phyloP scores from a whole-genome alignment of 225 moss, liverwort and hornwort genomes.

The Marchantia polymorpha region DNA sequence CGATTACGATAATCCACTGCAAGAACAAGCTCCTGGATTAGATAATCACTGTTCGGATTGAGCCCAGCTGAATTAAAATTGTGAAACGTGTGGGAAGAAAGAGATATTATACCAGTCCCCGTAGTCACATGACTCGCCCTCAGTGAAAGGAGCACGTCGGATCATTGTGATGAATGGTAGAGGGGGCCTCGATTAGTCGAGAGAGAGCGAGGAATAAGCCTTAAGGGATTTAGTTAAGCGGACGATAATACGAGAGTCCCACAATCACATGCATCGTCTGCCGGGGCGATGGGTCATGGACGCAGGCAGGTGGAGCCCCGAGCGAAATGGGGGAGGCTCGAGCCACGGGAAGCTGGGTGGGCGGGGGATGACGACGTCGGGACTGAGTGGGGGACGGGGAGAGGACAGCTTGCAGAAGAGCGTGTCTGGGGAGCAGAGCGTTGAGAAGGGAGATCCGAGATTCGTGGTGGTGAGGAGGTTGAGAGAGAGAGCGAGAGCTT shows the following conservation, averaged over 20 bases:
- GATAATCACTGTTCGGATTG: no score
- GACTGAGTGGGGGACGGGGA: background rate
- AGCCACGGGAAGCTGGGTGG: background rate
- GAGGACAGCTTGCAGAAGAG: background rate
- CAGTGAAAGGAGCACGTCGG: no score
- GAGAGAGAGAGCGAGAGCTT: background rate
- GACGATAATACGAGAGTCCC: background rate
- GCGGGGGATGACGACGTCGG: background rate
- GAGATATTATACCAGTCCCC: no score
- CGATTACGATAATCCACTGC: no score
- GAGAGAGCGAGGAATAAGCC: no score
- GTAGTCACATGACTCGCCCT: no score
- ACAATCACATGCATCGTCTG: conserved; percentile 8
- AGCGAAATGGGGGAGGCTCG: background rate
- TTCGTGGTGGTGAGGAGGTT: background rate
- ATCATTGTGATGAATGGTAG: no score
- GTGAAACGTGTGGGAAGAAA: no score
- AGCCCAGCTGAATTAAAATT: no score
- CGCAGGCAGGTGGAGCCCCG: background rate
- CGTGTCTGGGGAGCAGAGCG: background rate
- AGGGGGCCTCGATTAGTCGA: no score
- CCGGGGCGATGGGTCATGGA: background rate
- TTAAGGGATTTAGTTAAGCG: no score
- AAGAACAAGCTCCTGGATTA: no score
- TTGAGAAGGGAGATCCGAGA: background rate